Base-by-base conservation (phyloP, 2,329 filamentous ascomycete species). In the Exophiala sp. region DNA sequence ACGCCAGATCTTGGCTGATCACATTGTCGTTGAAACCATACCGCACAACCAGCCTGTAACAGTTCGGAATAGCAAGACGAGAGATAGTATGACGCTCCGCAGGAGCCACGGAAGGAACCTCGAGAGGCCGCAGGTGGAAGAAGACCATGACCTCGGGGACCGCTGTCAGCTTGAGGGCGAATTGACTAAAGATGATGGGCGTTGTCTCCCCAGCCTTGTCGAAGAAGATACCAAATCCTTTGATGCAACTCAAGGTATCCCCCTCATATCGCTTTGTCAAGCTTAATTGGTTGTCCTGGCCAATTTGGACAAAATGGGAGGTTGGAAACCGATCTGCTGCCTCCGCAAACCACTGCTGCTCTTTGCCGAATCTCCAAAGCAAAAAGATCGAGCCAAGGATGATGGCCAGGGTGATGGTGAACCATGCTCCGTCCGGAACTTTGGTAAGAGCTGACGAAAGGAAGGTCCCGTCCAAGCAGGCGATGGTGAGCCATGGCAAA, bases 281-380 rank as follows among this genome's bases (percentile, higher is more conserved):
- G n/a, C 68, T 63, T 7, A 75, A 36, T 33, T 47, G 39, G 16
- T 38, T 38, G 55, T 43, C 41, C 8, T 3, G 12, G 54, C 42
- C 14, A 50, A 54, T 49, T 12, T 59, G 18, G 12, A 60, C 56
- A 34, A 65, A 59, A 3, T 65, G 47, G 75, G 72, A 76, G 3
- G 77, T 75, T 40, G 76, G 74, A 51, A 84, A 74, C 3, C 78
- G 76, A 61, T 89, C 85, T 52, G 78, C 75, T 1, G 78, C 77
- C 70, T 91, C 87, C 2, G 87, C 83, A 5, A 71, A 72, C 87
- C 88, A 91, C 66, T 91, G 88, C 56, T 83, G 79, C 65, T 90
- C 86, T 67, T 91, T 91, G 12, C 88, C 88, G 63, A 84, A 91
- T 32, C 88, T 81, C 88, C 88, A 91, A 9, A 91, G 77, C 2